These are phyloP conservation scores for Pleurotus ostreatus DNA, from an alignment of 768 basidiomycete genomes.

Conservation along the genomic window DNA sequence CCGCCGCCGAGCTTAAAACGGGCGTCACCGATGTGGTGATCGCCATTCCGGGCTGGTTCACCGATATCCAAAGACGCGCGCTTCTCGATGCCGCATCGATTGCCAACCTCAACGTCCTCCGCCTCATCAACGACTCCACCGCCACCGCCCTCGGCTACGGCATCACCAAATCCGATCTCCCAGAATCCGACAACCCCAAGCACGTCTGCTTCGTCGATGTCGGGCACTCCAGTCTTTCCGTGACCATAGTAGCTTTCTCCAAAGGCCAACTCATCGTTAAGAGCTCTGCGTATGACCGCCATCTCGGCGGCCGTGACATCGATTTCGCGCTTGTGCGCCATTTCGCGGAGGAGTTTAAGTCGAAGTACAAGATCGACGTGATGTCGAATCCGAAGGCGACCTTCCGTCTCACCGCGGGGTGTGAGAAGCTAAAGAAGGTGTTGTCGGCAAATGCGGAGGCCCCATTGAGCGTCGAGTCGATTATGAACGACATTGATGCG, in stretches of 20 bases:
- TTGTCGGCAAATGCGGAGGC: constrained; percentile 91
- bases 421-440: constrained; percentile 95
- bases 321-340: constrained; percentile 87
- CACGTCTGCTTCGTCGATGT: constrained; percentile 94
- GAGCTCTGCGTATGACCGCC: constrained; percentile 84
- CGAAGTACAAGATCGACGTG: constrained; percentile 98
- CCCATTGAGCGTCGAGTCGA: constrained; percentile 88
- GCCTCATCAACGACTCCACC: constrained; percentile 96
- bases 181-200: constrained; percentile 73
- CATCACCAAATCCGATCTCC: constrained; percentile 97
- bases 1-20: constrained; percentile 79
- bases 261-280: constrained; percentile 90
- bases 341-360: constrained; percentile 89
- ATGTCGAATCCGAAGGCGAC: constrained; percentile 84
- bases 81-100: constrained; percentile 86
- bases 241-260: constrained; percentile 86
- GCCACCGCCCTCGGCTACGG: constrained; percentile 96
- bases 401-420: constrained; percentile 85
- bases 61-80: constrained; percentile 89
- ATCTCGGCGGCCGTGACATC: constrained; percentile 95
- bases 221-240: constrained; percentile 89
- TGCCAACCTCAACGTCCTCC: constrained; percentile 85
- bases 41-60: constrained; percentile 95
- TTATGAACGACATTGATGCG: constrained; percentile 96
- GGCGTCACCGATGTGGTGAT: constrained; percentile 90